Evolutionary conservation across 257 asterid species (phyloP).

Genomic region (Capsicum pubescens): DNA sequence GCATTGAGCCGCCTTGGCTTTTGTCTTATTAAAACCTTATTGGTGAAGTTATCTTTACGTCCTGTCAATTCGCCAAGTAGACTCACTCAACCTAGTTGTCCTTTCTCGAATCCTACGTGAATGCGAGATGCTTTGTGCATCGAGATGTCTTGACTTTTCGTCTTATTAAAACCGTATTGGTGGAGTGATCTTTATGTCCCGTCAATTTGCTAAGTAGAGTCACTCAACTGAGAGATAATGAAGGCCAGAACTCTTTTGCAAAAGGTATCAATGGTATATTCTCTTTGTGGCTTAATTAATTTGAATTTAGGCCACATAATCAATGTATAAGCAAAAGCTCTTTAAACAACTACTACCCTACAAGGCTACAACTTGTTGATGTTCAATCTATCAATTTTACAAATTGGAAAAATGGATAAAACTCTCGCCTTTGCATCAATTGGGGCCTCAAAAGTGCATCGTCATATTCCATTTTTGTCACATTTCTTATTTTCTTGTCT

Average conservation of each 20-base stretch:
- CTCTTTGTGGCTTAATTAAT: neutral
- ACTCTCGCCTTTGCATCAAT: slow-evolving; percentile 13
- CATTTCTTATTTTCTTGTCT: neutral
- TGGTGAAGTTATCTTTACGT: neutral
- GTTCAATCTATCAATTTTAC: slow-evolving; percentile 18
- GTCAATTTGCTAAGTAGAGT: neutral
- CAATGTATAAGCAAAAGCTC: neutral
- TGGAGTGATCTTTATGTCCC: neutral
- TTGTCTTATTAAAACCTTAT: too few relatives aligned
- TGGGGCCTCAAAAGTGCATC: neutral
- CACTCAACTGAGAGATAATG: neutral
- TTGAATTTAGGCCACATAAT: neutral
- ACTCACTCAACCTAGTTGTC: neutral
- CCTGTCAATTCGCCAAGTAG: neutral
- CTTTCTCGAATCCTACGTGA: too few relatives aligned
- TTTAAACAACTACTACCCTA: neutral
- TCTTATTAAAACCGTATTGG: too few relatives aligned
- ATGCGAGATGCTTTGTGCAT: too few relatives aligned
- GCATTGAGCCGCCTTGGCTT: too few relatives aligned
- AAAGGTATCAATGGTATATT: neutral
- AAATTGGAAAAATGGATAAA: neutral
- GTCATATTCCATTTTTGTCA: neutral
- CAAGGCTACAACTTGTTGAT: neutral
- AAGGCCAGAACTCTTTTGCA: too few relatives aligned
- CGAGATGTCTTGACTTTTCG: too few relatives aligned